phyloP scores from a whole-genome alignment of 495 filamentous ascomycete genomes.

The Xylaria bambusicola region DNA sequence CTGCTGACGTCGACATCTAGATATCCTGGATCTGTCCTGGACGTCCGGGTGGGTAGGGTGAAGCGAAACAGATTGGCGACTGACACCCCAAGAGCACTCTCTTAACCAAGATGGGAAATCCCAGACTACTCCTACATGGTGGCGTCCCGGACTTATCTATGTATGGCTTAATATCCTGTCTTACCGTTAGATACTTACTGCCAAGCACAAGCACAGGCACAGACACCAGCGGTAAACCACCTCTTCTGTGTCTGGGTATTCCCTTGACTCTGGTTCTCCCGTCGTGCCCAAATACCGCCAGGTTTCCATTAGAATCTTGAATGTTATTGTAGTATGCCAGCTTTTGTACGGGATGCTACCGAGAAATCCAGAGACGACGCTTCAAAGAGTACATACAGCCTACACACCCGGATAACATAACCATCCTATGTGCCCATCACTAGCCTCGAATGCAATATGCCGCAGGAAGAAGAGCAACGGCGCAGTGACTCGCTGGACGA shows the following conservation, averaged over 20 bases:
- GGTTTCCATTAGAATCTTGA: not conserved
- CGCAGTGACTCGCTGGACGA: slow-evolving; percentile 2
- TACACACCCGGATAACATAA: not conserved
- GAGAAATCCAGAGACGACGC: not conserved
- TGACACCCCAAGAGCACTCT: not conserved
- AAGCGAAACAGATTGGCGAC: slow-evolving; percentile 8
- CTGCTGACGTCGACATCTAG: slow-evolving; percentile 5
- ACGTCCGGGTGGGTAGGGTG: not conserved
- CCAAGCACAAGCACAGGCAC: not conserved
- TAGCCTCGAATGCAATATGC: not conserved
- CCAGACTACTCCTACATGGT: no score
- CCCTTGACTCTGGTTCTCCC: not conserved
- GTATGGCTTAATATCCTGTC: no score
- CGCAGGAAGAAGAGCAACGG: slow-evolving; percentile 1
- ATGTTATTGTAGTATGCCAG: not conserved
- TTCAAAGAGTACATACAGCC: not conserved
- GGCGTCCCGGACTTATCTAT: no score
- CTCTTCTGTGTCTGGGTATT: not conserved
- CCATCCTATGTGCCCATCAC: not conserved
- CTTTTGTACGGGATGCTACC: slow-evolving; percentile 3
- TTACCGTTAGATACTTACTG: not conserved
- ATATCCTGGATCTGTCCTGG: not conserved
- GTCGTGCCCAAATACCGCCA: not conserved
- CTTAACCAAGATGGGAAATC: not conserved
- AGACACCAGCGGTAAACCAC: not conserved